Evolutionary conservation across 1,139 yeast species (phyloP), one percentile per base, ranked within the genome.

Genomic region (Blastobotrys malaysiensis): DNA sequence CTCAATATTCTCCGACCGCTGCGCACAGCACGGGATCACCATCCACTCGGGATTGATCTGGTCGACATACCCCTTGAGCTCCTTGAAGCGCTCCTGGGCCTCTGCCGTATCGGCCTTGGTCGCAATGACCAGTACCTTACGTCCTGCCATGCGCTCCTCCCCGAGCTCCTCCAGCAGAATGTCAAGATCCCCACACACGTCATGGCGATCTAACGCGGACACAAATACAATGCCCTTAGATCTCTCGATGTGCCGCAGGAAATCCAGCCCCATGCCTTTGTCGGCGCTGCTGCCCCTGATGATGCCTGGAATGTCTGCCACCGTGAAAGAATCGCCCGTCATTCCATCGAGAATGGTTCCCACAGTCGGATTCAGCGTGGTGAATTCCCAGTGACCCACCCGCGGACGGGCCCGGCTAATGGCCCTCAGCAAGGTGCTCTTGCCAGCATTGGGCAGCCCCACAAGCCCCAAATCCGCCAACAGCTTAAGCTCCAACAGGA

Each of bases 261-360:
- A 93, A 60, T 90, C 97, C 50, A 89, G 77, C 0, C 99, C 99
- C 88, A 93, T 86, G 1, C 99, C 99, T 65, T 80, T 84, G 65
- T 91, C 88, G 46, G 83, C 75, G 45, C 65, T 63, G 0, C 99
- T 98, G 9, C 96, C 98, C 65, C 82, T 78, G 55, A 93, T 87
- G 52, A 93, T 88, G 11, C 99, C 99, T 0, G 99, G 99, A 57
- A 93, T 93, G 73, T 93, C 99, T 1, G 98, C 98, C 1, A 93
- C 98, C 0, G 97, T 88, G 67, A 91, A 90, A 9, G 69, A 63
- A 0, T 89, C 85, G 58, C 80, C 79, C 58, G 85, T 88, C 3
- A 86, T 79, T 1, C 85, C 80, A 39, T 83, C 72, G 51, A 78
- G 77, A 18, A 93, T 87, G 0, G 97, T 91, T 1, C 99, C 99